Base-by-base conservation (phyloP, 2,329 filamentous ascomycete genomes). In the Thermothelomyces thermophilus region DNA sequence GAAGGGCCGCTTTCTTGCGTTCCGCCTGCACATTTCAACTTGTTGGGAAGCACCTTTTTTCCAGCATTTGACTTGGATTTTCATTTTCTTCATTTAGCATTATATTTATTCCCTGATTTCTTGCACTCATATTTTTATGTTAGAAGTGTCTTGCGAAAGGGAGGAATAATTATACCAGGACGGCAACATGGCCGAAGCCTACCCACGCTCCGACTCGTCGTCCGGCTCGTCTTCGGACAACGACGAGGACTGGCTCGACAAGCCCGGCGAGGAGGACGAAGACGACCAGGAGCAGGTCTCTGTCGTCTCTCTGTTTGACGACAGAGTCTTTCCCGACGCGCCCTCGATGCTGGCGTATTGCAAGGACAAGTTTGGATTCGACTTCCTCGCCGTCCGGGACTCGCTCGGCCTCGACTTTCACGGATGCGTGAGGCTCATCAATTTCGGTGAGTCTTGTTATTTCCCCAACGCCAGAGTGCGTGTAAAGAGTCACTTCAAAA, bases 341-440 rank as follows among this genome's bases (percentile, higher is more conserved):
- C 65, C 68, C 24, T 72, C 76, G 17, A 87, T 90, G 84, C 70
- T 90, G 40, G 69, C 74, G 31, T 73, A 88, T 63, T 86, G 82
- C 75, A 84, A 79, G 61, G 73, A 82, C 43, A 79, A 79, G 58
- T 73, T 83, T 61, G 67, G 69, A 24, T 86, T 90, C 60, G 84
- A 90, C 65, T 79, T 90, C 52, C 63, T 82, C 46, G 76, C 73
- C 46, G 70, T 80, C 30, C 73, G 81, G 50, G 77, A 79, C 51
- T 70, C 68, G 19, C 66, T 80, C 63, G 74, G 70, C 19, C 73
- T 90, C 39, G 86, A 90, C 61, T 89, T 90, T 58, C 76, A 88
- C 52, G 85, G 81, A 24, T 79, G 76, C 52, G 80, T 90, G 60
- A 89, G 83, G 66, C 72, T 90, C 30, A 80, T 90, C 64, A 90